Base-by-base conservation (phyloP, 2,329 filamentous ascomycete genomes). In the Aureobasidium vineae region DNA sequence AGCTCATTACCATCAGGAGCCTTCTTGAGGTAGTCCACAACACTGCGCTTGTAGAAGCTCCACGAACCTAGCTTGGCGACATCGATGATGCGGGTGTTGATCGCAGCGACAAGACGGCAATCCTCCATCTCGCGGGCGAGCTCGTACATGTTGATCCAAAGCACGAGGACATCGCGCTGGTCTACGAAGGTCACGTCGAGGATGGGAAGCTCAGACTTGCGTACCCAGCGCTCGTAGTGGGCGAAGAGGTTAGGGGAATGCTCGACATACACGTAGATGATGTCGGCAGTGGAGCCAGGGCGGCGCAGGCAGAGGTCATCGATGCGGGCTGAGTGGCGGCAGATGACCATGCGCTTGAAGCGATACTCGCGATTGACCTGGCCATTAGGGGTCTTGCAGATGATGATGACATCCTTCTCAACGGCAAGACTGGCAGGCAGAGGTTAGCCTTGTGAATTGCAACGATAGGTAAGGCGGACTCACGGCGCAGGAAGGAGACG, bases 221-320 rank as follows among this genome's bases (percentile, higher is more conserved):
- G 57, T 5, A 61, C 43, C 57, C 57, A 61, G 41, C 41, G 57
- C n/a, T 47, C 57, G 43, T 61, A 61, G 57, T 61, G 15, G 57
- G 57, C 43, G 43, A 61, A 61, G 57, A 61, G 5, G 57, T 50
- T 28, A 43, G 21, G 41, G 2, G n/a, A 31, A 23, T 38, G 28
- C 28, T 50, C 43, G 28, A 36, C 26, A 11, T 49, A 33, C 6
- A 49, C 19, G 57, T 49, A 49, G 43, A 49, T 50, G 28, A 61
- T 38, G 11, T 49, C 31, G 23, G 16, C 8, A 15, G 3, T 21
- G 23, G 54, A 59, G 21, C 36, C 38, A 21, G 23, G 21, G 19
- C 40, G 54, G 26, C 54, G 54, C 10, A 41, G 40, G 19, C 40
- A 59, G 23, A 59, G 54, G 16, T 59, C 38, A 13, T 45, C 26